Evolutionary conservation across 2,329 filamentous ascomycete species (phyloP).

Genomic region (Thielaviopsis cerberus): DNA sequence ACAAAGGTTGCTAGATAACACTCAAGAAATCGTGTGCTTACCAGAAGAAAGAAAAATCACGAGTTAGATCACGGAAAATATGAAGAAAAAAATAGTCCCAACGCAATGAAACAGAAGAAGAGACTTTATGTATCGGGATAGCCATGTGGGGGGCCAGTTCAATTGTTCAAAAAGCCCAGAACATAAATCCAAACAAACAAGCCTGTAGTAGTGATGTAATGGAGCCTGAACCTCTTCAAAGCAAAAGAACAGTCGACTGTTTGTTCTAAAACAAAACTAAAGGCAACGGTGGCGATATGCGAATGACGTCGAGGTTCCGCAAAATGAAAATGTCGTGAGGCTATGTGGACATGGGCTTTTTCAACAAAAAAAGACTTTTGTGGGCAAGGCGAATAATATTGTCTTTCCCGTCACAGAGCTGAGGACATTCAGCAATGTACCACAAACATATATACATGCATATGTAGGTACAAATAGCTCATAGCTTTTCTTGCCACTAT

Average conservation of each 20-base stretch:
- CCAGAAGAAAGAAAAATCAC: too few relatives aligned
- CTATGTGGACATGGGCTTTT: background rate
- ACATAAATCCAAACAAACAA: background rate
- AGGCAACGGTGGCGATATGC: background rate
- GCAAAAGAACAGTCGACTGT: background rate
- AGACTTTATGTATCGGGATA: background rate
- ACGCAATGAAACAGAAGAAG: background rate
- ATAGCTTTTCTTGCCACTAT: background rate
- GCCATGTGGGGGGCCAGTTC: background rate
- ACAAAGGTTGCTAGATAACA: too few relatives aligned
- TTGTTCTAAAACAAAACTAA: background rate
- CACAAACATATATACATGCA: background rate
- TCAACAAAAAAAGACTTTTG: too few relatives aligned
- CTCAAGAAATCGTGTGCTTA: too few relatives aligned
- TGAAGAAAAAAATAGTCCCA: background rate
- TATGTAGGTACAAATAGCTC: background rate
- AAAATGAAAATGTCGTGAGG: background rate
- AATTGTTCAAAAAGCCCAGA: background rate
- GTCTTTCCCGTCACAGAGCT: background rate
- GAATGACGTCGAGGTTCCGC: background rate
- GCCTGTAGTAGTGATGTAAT: background rate
- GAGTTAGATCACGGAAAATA: too few relatives aligned
- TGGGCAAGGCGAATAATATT: background rate
- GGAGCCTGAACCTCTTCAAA: background rate
- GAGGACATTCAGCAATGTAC: background rate